Conservation (phyloP, 352 stramenopile genomes). For the Bremia lactucae region DNA sequence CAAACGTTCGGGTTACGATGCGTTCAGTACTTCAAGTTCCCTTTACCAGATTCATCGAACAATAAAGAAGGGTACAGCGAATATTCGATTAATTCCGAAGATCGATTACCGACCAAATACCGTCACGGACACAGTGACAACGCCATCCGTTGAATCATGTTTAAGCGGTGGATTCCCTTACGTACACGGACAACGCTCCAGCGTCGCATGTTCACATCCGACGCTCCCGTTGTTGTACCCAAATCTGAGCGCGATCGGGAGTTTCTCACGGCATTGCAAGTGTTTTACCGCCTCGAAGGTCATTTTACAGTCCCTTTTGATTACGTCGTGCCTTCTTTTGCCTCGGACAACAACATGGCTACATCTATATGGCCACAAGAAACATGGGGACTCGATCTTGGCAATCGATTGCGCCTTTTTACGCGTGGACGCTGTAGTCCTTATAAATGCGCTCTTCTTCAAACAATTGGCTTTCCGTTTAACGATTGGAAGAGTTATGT, state of each 20-base stretch:
- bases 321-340: constrained; percentile 34
- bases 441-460: constrained; percentile 46
- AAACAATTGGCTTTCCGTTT: constrained; percentile 54
- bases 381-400: constrained; percentile 37
- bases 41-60: too few species aligned
- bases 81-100: too few species aligned
- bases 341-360: background rate
- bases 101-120: too few species aligned
- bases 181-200: too few species aligned
- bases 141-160: too few species aligned
- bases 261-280: constrained; percentile 41
- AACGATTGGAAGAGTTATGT: constrained; percentile 63
- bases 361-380: constrained; percentile 31
- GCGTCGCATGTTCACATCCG: background rate
- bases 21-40: too few species aligned
- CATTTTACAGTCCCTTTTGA: constrained; percentile 59
- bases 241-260: constrained; percentile 34
- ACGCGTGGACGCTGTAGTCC: constrained; percentile 42
- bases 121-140: too few species aligned
- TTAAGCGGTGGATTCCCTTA: too few species aligned
- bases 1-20: too few species aligned
- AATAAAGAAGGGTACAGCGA: too few species aligned
- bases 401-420: constrained; percentile 42
- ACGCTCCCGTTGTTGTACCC: constrained; percentile 2
- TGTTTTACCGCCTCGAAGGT: constrained; percentile 42